Percentiles rank a stretch among this genome's conserved stretches.
phyloP scores from a whole-genome alignment of 2,329 filamentous ascomycete species.

The Scedosporium minutisporum region DNA sequence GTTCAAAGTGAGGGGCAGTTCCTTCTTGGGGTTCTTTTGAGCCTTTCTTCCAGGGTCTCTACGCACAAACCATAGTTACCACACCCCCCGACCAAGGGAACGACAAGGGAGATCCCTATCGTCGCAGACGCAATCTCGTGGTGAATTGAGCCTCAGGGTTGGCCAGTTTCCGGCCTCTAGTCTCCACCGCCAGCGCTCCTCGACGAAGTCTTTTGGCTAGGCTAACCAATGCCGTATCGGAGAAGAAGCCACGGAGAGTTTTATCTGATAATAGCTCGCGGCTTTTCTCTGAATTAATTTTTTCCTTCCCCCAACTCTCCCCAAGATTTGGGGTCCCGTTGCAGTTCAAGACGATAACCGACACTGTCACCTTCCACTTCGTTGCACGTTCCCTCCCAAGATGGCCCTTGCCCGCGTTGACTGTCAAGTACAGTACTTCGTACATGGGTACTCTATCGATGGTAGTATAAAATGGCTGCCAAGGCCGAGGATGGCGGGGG shows the following conservation, averaged over 20 bases:
- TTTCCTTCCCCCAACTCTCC: too few species aligned
- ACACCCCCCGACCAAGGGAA: not conserved
- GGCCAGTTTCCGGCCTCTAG: not conserved
- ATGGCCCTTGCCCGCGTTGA: too few species aligned
- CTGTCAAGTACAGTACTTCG: too few species aligned
- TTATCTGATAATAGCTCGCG: not conserved
- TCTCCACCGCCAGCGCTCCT: not conserved
- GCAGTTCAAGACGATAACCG: too few species aligned
- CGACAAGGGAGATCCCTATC: conserved; percentile 1
- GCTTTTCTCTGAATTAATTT: not conserved
- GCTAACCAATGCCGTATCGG: not conserved
- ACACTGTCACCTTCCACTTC: too few species aligned
- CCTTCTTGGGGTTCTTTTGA: not conserved
- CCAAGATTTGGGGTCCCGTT: too few species aligned
- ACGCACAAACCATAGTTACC: not conserved
- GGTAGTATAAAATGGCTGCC: not conserved
- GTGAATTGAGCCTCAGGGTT: not conserved
- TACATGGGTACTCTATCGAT: too few species aligned
- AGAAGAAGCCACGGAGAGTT: not conserved
- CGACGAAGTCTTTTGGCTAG: not conserved
- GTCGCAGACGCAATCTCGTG: not conserved
- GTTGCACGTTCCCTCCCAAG: too few species aligned
- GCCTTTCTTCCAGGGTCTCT: not conserved
- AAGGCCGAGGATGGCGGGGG: not conserved
- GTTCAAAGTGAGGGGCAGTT: not conserved